phyloP scores from a whole-genome alignment of 1,284 basidiomycete species.

The Volvariella volvacea region DNA sequence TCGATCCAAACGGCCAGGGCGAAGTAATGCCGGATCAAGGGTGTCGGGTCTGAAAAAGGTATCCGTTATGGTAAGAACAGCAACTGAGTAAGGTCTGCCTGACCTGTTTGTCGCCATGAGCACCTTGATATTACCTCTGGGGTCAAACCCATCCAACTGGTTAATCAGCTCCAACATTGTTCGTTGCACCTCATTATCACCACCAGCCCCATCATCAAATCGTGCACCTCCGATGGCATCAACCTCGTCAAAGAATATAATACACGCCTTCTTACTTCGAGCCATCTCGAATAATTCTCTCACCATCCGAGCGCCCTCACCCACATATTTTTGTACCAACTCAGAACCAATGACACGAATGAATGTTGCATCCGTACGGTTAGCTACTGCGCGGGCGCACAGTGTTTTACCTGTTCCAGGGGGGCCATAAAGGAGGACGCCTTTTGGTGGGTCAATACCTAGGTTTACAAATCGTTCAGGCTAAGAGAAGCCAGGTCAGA shows the following conservation, averaged over 20 bases:
- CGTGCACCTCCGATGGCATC: conserved; percentile 98
- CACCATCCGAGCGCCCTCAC: conserved; percentile 98
- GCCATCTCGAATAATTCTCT: conserved; percentile 99
- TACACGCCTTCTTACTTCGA: conserved; percentile 97
- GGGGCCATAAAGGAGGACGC: conserved; percentile 93
- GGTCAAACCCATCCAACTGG: conserved; percentile 98
- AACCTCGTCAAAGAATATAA: conserved; percentile 99
- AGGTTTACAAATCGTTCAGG: conserved; percentile 97
- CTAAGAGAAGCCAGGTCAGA: conserved; percentile 32
- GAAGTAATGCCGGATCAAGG: conserved; percentile 92
- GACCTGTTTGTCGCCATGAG: conserved; percentile 98
- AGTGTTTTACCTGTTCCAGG: conserved; percentile 99
- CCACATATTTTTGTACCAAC: conserved; percentile 98
- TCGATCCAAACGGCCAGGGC: conserved; percentile 94
- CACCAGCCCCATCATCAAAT: conserved; percentile 98
- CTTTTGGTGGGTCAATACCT: conserved; percentile 99
- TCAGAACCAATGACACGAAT: conserved; percentile 99
- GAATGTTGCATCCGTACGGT: conserved; percentile 98
- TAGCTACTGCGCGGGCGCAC: conserved; percentile 97
- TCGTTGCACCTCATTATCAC: conserved; percentile 98
- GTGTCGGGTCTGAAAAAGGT: conserved; percentile 79
- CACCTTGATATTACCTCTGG: conserved; percentile 98
- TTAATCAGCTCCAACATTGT: conserved; percentile 99
- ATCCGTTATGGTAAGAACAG: conserved; percentile 2
- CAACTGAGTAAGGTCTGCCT: conserved; percentile 17